phyloP scores from a whole-genome alignment of 164 flowering plant genomes.

The Aristolochia fimbriata region DNA sequence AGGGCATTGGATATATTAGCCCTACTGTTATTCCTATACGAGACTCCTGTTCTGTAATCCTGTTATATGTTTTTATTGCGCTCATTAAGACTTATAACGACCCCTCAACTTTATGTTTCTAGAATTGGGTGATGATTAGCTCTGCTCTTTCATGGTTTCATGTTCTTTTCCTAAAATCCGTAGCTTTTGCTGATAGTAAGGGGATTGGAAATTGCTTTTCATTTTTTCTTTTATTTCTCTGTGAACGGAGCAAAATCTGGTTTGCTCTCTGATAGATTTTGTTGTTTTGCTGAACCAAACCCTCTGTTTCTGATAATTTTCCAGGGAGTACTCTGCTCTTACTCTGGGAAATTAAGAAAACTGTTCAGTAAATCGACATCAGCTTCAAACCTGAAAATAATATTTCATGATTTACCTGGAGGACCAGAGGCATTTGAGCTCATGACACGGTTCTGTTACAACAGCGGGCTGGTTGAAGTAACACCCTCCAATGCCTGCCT shows the following conservation, averaged over 20 bases:
- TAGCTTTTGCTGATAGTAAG: background rate
- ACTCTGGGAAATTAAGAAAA: conserved; percentile 33
- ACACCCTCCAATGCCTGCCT: conserved; percentile 33
- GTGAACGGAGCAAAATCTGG: background rate
- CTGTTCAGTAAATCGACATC: conserved; percentile 19
- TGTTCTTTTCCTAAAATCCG: background rate
- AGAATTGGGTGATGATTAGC: too few species aligned
- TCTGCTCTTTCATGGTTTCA: too few species aligned
- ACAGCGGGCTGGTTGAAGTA: conserved; percentile 28
- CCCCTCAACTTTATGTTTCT: too few species aligned
- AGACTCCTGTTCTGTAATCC: too few species aligned
- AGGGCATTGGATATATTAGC: too few species aligned
- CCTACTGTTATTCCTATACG: too few species aligned
- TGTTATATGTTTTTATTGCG: too few species aligned
- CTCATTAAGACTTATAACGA: too few species aligned
- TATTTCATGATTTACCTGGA: conserved; percentile 53
- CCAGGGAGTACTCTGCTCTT: conserved; percentile 28
- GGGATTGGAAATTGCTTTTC: background rate
- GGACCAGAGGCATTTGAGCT: conserved; percentile 61
- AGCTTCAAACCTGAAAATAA: conserved; percentile 26
- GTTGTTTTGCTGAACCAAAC: background rate
- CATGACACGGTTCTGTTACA: conserved; percentile 50
- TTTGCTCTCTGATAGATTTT: too few species aligned
- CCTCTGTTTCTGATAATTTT: background rate
- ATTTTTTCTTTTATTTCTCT: background rate